Evolutionary conservation across 345 rosid species (phyloP), one percentile per base, ranked within the genome.

Genomic region (Gossypium thurberi): DNA sequence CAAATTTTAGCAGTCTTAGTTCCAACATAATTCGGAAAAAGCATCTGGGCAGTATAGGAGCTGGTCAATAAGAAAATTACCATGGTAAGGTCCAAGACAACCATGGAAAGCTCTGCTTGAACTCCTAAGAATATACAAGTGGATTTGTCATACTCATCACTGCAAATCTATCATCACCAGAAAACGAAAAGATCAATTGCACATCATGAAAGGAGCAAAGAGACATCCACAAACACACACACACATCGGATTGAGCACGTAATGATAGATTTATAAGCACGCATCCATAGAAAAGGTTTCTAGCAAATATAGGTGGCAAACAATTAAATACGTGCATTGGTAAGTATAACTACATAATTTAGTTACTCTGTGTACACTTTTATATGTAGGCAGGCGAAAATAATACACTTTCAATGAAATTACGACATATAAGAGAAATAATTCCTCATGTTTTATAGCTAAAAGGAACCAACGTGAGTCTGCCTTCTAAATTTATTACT

Each of bases 121-220:
- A 93, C 79, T 67, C 99, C 99, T 78, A 96, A 84, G 77, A 91
- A 83, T 79, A 86, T 53, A 81, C 93, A 87, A 6, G 92, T 88
- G 79, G 69, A 85, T 74, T 85, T 89, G 83, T 90, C 92, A 56
- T 96, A 96, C 86, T 96, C 99, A 71, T 85, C 93, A 48, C 80
- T 82, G 86, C 98, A 96, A 52, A 96, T 87, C 99, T 96, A 75
- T 53, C 51, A 51, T 26, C 76, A 84, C 76, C 74, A 67, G 64
- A 33, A 37, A 64, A 18, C 44, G 0, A 58, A 23, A 25, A 58
- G 20, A 5, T 20, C 4, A 56, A 18, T 55, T 46, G 17, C 23
- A 33, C 18, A 60, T 1, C 28, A 23, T 53, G 70, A 13, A 37
- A 57, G 51, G 8, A 68, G 70, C 21, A 53, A n/a, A 23, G 23